Evolutionary conservation across 257 asterid species (phyloP).

Genomic region (Agastache rugosa): DNA sequence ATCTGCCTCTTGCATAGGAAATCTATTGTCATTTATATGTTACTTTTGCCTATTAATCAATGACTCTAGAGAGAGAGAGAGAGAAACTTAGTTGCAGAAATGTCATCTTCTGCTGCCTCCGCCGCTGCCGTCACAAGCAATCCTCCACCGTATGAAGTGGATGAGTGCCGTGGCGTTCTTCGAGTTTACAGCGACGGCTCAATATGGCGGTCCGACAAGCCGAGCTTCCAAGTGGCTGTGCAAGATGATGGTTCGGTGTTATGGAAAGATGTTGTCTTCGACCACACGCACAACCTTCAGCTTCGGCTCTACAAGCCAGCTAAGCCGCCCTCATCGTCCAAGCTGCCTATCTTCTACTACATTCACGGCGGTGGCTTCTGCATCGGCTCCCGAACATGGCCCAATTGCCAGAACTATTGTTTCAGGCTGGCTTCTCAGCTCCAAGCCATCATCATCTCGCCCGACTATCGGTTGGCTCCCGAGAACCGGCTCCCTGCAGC

Average conservation of each 20-base stretch:
- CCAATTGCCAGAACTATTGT: conserved; percentile 82
- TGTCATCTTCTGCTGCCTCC: conserved; percentile 17
- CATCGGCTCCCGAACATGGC: conserved; percentile 76
- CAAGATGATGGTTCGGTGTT: conserved; percentile 66
- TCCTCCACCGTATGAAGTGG: conserved; percentile 55
- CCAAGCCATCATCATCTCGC: conserved; percentile 62
- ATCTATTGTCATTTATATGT: conserved; percentile 5
- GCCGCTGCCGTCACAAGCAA: neutral
- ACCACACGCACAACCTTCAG: conserved; percentile 50
- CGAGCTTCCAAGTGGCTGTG: conserved; percentile 58
- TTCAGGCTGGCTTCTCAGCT: conserved; percentile 69
- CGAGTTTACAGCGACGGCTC: conserved; percentile 73
- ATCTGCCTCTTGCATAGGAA: neutral
- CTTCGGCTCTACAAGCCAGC: conserved; percentile 83
- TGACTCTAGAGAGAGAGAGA: neutral
- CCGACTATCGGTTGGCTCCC: conserved; percentile 78
- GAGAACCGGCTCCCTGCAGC: conserved; percentile 80
- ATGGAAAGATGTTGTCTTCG: conserved; percentile 69
- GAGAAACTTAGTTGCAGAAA: neutral
- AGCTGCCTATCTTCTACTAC: conserved; percentile 73
- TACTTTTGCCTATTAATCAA: neutral
- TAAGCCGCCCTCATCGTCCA: conserved; percentile 31
- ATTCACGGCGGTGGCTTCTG: conserved; percentile 86
- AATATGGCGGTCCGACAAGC: conserved; percentile 57
- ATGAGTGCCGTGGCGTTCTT: conserved; percentile 77